phyloP scores from a whole-genome alignment of 2,329 filamentous ascomycete genomes.

The Fusarium palustre region DNA sequence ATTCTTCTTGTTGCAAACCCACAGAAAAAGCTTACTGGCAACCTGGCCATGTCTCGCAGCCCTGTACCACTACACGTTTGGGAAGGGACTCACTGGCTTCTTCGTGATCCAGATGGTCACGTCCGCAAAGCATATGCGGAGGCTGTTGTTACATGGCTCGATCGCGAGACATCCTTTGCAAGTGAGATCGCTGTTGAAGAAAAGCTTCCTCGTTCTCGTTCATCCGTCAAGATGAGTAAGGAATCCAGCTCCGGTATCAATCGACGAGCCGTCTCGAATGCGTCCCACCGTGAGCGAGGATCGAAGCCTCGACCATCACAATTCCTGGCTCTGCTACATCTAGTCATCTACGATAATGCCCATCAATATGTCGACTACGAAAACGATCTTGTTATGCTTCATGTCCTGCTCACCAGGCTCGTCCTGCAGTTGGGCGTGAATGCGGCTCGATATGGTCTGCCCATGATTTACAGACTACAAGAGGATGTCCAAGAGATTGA shows the following conservation, averaged over 20 bases:
- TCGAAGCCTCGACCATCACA: constrained; percentile 66
- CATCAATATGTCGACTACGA: constrained; percentile 79
- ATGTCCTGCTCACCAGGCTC: constrained; percentile 80
- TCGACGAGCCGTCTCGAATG: constrained; percentile 75
- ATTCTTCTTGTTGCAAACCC: constrained; percentile 86
- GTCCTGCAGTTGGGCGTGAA: constrained; percentile 84
- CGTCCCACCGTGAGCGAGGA: constrained; percentile 70
- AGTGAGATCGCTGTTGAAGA: constrained; percentile 74
- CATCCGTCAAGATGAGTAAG: constrained; percentile 56
- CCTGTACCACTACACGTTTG: constrained; percentile 84
- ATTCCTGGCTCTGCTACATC: constrained; percentile 84
- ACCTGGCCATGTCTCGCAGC: constrained; percentile 75
- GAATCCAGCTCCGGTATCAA: constrained; percentile 57
- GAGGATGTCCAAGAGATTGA: constrained; percentile 80
- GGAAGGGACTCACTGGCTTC: constrained; percentile 96
- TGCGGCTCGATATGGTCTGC: constrained; percentile 79
- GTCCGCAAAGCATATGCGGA: constrained; percentile 90
- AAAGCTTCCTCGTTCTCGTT: constrained; percentile 59
- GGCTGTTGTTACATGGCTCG: constrained; percentile 85
- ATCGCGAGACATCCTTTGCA: constrained; percentile 76
- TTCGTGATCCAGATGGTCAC: constrained; percentile 80
- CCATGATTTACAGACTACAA: constrained; percentile 90
- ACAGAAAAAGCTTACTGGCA: constrained; percentile 68
- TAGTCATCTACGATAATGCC: constrained; percentile 90
- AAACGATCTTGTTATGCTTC: constrained; percentile 79